Evolutionary conservation across 176 grass and related monocot genomes (phyloP), one percentile per base, ranked within the genome.

Genomic region (Miscanthus lutarioriparius): DNA sequence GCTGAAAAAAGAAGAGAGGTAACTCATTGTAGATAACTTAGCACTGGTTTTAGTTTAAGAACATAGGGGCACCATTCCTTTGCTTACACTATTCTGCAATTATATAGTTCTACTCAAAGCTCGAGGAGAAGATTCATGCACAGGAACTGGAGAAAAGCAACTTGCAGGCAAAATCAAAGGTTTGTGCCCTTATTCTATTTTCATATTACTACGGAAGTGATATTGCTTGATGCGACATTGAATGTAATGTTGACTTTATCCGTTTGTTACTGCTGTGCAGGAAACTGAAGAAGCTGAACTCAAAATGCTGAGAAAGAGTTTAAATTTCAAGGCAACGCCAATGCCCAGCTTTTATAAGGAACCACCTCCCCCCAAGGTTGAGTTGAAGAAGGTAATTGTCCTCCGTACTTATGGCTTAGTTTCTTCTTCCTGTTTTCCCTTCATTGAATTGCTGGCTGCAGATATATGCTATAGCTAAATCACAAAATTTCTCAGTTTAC

Each of bases 1-100:
- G 90, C 90, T 83, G 87, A 92, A 75, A 92, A 92, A 84, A 89
- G 87, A 81, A 89, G 84, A 83, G 87, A 92, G 90, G 90, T 89
- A 76, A 71, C 64, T 75, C 74, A 76, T 70, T 70, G 19, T 74
- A 77, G 25, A 58, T 83, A 22, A 32, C 7, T 49, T 91, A 25
- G 78, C 6, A 16, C 30, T n/a, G 17, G 30, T 80, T 64, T 64
- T 72, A 69, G 47, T 75, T 76, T 80, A 33, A 70, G 69, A 69
- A 65, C 13, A 19, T 23, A 62, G 70, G 5, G 20, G 17, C 80
- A 20, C 53, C 5, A 36, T 87, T 48, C 30, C 0, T 84, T 87
- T 75, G 40, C 80, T 91, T 80, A 75, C 89, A n/a, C 70, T 80
- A 4, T 56, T 65, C 12, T 70, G 8, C 70, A 69, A 80, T 80